Conservation (phyloP, 2,329 filamentous ascomycete species). For the Graphilbum fragrans region DNA sequence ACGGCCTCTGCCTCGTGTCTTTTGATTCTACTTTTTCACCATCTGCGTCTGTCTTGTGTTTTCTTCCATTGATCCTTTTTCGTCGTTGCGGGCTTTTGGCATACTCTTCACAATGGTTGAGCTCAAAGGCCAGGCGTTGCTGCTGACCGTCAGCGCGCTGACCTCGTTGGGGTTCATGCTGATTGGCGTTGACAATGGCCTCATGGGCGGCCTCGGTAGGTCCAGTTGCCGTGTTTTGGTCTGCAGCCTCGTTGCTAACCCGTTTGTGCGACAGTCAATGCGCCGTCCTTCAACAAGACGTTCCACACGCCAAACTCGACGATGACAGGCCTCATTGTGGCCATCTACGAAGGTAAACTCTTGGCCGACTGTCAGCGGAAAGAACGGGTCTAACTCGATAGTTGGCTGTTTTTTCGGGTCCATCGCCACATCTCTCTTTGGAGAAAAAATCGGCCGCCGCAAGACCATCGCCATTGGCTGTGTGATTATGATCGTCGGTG, state of each 20-base stretch:
- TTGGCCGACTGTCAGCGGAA: too few species aligned
- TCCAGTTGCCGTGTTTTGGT: not conserved
- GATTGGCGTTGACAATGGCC: slow-evolving; percentile 7
- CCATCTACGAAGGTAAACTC: slow-evolving; percentile 29
- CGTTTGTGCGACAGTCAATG: not conserved
- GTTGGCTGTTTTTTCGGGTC: slow-evolving; percentile 46
- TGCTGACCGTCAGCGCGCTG: slow-evolving; percentile 5
- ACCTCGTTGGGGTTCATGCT: slow-evolving; percentile 8
- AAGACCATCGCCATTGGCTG: slow-evolving; percentile 20
- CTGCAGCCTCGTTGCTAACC: not conserved
- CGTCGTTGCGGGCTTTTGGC: too few species aligned
- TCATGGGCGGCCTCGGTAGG: slow-evolving; percentile 5
- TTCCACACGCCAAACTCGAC: slow-evolving; percentile 4
- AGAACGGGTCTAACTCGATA: slow-evolving; percentile 5
- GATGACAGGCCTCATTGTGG: slow-evolving; percentile 7
- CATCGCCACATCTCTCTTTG: slow-evolving; percentile 18
- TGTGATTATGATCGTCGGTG: slow-evolving; percentile 20
- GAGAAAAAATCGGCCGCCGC: slow-evolving; percentile 21
- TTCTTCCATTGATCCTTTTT: too few species aligned
- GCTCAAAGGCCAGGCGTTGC: slow-evolving; percentile 1
- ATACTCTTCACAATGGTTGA: slow-evolving; percentile 8
- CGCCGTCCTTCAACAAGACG: slow-evolving; percentile 2
- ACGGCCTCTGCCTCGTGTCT: too few species aligned
- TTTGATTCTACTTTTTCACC: too few species aligned
- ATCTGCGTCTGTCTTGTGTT: too few species aligned